A percentile compares a stretch with the other conserved stretches of the same genome.
Evolutionary conservation across 345 rosid genomes (phyloP).

Genomic region (Kernera saxatilis): DNA sequence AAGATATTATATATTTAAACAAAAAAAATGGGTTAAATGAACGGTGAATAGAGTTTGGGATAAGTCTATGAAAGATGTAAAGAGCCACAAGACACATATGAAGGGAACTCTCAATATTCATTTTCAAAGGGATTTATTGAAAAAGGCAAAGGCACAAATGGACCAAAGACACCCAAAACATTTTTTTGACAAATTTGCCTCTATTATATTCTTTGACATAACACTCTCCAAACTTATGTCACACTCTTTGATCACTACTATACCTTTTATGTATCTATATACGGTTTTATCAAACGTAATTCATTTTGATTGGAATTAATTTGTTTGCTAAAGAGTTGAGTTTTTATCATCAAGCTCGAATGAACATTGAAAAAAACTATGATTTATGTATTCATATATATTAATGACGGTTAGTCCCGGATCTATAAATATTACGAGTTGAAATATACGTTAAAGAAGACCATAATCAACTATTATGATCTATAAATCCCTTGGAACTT

Average conservation of each 20-base stretch:
- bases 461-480: neutral
- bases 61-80: neutral
- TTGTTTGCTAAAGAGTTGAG: neutral
- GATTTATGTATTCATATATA: neutral
- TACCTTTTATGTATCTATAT: neutral
- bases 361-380: neutral
- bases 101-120: constrained; percentile 4
- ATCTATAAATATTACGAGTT: neutral
- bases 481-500: neutral
- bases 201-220: constrained; percentile 16
- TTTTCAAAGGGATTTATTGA: constrained; percentile 2
- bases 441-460: neutral
- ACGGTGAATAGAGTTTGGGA: constrained; percentile 6
- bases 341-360: neutral
- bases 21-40: neutral
- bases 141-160: constrained; percentile 4
- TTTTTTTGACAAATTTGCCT: neutral
- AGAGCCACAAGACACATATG: neutral
- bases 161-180: constrained; percentile 9
- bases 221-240: constrained; percentile 22
- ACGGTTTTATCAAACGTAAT: neutral
- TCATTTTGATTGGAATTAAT: neutral
- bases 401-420: neutral
- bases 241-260: neutral
- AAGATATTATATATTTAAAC: neutral